Evolutionary conservation across 371 early-diverging fungal species (phyloP), one percentile per base, ranked within the genome.

Genomic region (Apophysomyces sp.): DNA sequence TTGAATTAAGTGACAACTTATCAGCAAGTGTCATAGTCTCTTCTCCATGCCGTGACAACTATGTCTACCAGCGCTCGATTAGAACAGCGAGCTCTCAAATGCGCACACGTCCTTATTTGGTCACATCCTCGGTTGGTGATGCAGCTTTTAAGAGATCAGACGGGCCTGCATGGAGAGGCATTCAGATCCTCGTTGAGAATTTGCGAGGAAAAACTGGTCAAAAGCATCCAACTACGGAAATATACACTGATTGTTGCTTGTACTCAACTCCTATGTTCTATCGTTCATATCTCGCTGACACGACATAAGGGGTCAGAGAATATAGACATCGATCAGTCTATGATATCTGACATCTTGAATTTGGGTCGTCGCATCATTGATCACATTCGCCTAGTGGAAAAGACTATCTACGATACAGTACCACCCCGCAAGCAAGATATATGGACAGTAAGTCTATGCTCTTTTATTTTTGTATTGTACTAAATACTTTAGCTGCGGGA

Each of bases 241-340:
- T 66, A 66, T 34, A 36, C 66, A 5, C 53, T 63, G 11, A 52
- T 60, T 18, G 61, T 72, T 39, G 57, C 72, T 1, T 65, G 60
- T 36, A 63, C 62, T 18, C 52, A 53, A 24, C 31, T 72, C 0
- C 41, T 72, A n/a, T 60, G 57, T 30, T 60, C 63, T 18, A 39
- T 68, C 3, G 34, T 66, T 16, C 63, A 30, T 7, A 65, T 66
- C 4, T 37, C 40, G 12, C 41, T 72, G 7, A 18, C 59, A 16
- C 37, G 40, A 26, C 24, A 52, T 11, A 57, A 21, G 28, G 18
- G 24, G 5, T 30, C 41, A 7, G 53, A 58, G 2, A 26, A 55
- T 1, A 66, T 72, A 66, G 69, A 68, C 34, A 27, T 59, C 5
- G 72, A 72, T 49, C 28, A 59, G 3, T 40, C 55, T 12, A 30